Base-by-base conservation (phyloP, 805 yeast species). In the Zygosaccharomyces bailii region DNA sequence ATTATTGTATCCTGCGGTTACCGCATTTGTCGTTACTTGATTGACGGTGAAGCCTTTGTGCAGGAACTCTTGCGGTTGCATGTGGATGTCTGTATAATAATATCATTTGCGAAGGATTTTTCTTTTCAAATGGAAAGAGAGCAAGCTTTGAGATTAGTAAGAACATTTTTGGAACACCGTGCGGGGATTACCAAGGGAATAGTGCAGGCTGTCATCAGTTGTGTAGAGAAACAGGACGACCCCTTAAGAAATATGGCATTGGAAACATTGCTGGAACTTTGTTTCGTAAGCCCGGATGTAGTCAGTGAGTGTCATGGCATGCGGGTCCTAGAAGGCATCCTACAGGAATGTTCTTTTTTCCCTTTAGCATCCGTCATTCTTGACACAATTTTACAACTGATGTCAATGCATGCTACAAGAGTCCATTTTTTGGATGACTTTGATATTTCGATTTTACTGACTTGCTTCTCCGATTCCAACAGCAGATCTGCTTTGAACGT, bases 1-100 rank as follows among this genome's bases (percentile, higher is more conserved):
- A 81, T 79, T 45, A 83, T 86, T 1, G 72, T 82, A 5, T 84
- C 90, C 0, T 75, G 88, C 2, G 96, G 90, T 0, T 88, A 80
- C 61, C 70, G 95, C 39, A 72, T 88, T 1, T 73, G 88, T 17
- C 69, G 96, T 13, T 75, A 84, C 51, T 69, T 86, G 13, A 68
- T 84, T 14, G 73, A 75, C 25, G 77, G 77, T 48, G 58, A 70
- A 10, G 75, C 74, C 5, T 77, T 89, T 2, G 57, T 87, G 4
- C 62, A 67, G n/a, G 63, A 72, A 2, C 66, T 89, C 50, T 67
- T 78, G 6, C 70, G 72, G 10, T 65, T 79, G 25, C 76, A 80
- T 45, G 58, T 86, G 4, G 86, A 87, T 45, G 71, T 78, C 2
- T 78, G 82, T 49, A 60, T 88, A 4, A 76, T 86, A 1, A 70